Base-by-base conservation (phyloP, 257 asterid genomes). In the Eustoma russellianum region DNA sequence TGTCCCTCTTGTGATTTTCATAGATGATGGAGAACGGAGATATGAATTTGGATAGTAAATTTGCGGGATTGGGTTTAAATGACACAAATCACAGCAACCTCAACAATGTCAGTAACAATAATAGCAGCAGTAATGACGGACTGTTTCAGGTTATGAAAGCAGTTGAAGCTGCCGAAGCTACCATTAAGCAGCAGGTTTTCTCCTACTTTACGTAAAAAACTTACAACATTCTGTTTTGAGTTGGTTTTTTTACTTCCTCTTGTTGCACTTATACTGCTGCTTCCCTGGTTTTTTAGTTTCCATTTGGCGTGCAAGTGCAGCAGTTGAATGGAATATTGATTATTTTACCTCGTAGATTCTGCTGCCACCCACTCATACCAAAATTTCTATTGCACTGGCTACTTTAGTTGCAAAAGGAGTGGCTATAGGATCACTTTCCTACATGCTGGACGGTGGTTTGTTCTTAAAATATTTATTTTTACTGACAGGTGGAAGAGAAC, bases 161-260 rank as follows among this genome's bases (percentile, higher is more conserved):
- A 55, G 97, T 88, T 12, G 97, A 88, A 77, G 95, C 97, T 56
- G 97, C 97, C 45, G 97, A 88, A 77, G 83, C 75, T 61, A 82
- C 95, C 61, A 85, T 88, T 64, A 88, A 88, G 68, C 91, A 80
- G 63, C 98, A 86, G 95, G 97, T 89, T 50, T 46, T 38, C 58
- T 50, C 8, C 56, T 12, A 33, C 17, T 46, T 55, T 49, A 14
- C 52, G 16, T 24, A 52, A 51, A 17, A 44, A 53, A 52, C 47
- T 7, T 15, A 7, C n/a, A 28, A 30, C 19, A 59, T 41, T 33
- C 19, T 12, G 17, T 43, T 44, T 15, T 40, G 60, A 24, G 45
- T 52, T 58, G 16, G 53, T 24, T 7, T 24, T 7, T 48, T 24
- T 6, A 2, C 17, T n/a, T 41, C 15, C 16, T 1, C 28, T 30